Evolutionary conservation across 2,329 filamentous ascomycete species (phyloP).

Genomic region (Neofusicoccum ribis): DNA sequence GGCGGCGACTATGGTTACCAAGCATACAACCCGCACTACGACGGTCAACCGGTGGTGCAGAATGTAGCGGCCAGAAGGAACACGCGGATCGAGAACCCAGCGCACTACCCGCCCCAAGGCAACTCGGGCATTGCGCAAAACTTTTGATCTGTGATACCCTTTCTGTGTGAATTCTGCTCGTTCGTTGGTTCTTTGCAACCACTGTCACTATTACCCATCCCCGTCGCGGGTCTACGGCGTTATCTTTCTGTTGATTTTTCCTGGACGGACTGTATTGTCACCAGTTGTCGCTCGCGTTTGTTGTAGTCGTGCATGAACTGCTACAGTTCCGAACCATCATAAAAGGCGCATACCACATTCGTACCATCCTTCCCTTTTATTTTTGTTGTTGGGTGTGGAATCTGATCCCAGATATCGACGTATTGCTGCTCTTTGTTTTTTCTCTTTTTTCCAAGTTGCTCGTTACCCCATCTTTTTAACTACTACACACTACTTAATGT

Average conservation of each 20-base stretch:
- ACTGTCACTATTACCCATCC: slow-evolving; percentile 11
- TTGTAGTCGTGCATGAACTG: slow-evolving; percentile 11
- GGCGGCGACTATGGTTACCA: slow-evolving; percentile 54
- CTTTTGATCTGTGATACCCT: slow-evolving; percentile 57
- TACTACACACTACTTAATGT: slow-evolving; percentile 11
- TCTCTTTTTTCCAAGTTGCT: background rate
- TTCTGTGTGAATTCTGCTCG: slow-evolving; percentile 9
- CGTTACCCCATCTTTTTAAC: background rate
- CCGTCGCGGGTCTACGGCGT: slow-evolving; percentile 11
- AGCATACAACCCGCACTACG: slow-evolving; percentile 51
- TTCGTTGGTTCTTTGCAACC: slow-evolving; percentile 2
- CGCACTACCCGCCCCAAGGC: slow-evolving; percentile 83
- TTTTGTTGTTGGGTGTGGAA: background rate
- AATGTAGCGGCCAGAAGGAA: slow-evolving; percentile 91
- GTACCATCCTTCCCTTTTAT: background rate
- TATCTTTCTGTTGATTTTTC: background rate
- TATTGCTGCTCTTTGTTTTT: background rate
- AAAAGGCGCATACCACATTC: slow-evolving; percentile 12
- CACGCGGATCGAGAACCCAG: slow-evolving; percentile 89
- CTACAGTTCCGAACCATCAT: slow-evolving; percentile 4
- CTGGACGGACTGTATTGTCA: background rate
- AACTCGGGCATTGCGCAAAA: slow-evolving; percentile 96
- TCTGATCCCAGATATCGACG: background rate
- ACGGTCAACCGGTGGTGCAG: slow-evolving; percentile 76
- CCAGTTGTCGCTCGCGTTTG: background rate